Percentiles rank a stretch among this genome's conserved stretches.
Evolutionary conservation across 2,329 filamentous ascomycete species (phyloP).

Genomic region (Pseudocercospora crystallina): DNA sequence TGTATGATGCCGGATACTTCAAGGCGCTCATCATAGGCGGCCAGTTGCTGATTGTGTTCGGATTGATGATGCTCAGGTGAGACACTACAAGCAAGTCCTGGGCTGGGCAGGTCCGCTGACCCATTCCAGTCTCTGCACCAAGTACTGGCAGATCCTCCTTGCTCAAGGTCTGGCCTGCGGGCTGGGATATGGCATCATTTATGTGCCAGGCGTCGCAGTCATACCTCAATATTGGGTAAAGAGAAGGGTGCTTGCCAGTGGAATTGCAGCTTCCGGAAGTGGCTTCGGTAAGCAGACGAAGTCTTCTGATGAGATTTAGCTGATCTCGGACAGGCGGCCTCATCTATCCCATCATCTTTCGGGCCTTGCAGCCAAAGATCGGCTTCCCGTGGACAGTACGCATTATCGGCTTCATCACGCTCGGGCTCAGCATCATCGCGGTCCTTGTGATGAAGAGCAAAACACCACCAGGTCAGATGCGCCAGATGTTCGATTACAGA

Average conservation of each 20-base stretch:
- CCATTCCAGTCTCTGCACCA: slow-evolving; percentile 36
- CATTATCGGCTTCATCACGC: slow-evolving; percentile 12
- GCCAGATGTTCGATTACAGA: slow-evolving; percentile 37
- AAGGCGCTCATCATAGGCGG: slow-evolving; percentile 26
- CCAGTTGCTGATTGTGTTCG: slow-evolving; percentile 43
- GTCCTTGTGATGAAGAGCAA: not conserved
- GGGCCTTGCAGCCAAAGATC: slow-evolving; percentile 2
- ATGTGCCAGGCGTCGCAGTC: slow-evolving; percentile 43
- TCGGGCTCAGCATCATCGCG: slow-evolving; percentile 7
- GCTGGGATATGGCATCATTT: slow-evolving; percentile 41
- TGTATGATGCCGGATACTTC: slow-evolving; percentile 3
- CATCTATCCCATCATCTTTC: slow-evolving; percentile 18
- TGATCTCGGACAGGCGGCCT: slow-evolving; percentile 8
- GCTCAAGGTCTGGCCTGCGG: slow-evolving; percentile 47
- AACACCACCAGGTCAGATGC: not conserved
- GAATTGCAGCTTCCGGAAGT: slow-evolving; percentile 43
- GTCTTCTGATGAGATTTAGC: slow-evolving; percentile 22
- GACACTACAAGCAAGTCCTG: too few species aligned
- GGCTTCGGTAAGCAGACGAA: slow-evolving; percentile 27
- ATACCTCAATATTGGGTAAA: slow-evolving; percentile 40
- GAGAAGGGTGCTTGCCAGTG: slow-evolving; percentile 40
- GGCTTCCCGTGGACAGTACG: slow-evolving; percentile 10
- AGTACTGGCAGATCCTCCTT: slow-evolving; percentile 48
- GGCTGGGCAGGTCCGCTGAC: too few species aligned
- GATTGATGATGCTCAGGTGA: slow-evolving; percentile 41